Percentiles rank a stretch among this genome's conserved stretches.
These are phyloP conservation scores for maize (Zea mays) DNA, from an alignment of 176 grass and related monocot genomes.

Conservation along the genomic window Zm-B73-REFERENCE-NAM-5.0 NC_050096.1:210318501-210319000, in stretches of 20 bases:
- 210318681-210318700: conserved; percentile 53
- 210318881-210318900: conserved; percentile 59
- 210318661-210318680: conserved; percentile 61
- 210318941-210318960: conserved; percentile 21
- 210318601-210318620: conserved; percentile 74
- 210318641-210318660: conserved; percentile 75
- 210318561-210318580: conserved; percentile 67
- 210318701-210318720: conserved; percentile 48
- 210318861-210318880: conserved; percentile 67
- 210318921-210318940: conserved; percentile 53
- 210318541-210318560: conserved; percentile 54
- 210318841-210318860: conserved; percentile 94
- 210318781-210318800: conserved; percentile 97
- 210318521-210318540: conserved; percentile 57
- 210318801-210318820: conserved; percentile 98
- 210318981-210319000: conserved; percentile 1
- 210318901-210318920: conserved; percentile 90
- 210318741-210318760: conserved; percentile 69
- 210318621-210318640: conserved; percentile 91
- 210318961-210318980: neutral
- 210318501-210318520: conserved; percentile 55
- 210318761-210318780: conserved; percentile 98
- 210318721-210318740: conserved; percentile 68
- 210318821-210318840: conserved; percentile 97
- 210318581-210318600: conserved; percentile 63